Evolutionary conservation across 495 filamentous ascomycete species (phyloP).

Genomic region (Penicillium psychrofluorescens): DNA sequence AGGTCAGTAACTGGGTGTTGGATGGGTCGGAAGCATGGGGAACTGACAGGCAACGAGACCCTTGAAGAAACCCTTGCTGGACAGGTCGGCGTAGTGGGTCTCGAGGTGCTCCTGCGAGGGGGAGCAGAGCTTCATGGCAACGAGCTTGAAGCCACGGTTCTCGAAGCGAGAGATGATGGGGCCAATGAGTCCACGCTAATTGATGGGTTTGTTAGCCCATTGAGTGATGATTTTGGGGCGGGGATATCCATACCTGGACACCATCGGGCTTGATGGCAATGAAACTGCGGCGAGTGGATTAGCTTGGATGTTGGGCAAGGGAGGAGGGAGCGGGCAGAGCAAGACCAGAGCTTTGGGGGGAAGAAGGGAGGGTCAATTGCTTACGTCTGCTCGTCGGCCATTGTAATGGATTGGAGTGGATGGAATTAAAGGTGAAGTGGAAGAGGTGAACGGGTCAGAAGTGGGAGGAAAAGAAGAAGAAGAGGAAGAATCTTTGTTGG

Average conservation of each 20-base stretch:
- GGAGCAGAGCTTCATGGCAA: constrained; percentile 86
- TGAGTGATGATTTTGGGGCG: constrained; percentile 11
- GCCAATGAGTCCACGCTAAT: constrained; percentile 88
- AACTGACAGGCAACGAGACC: constrained; percentile 78
- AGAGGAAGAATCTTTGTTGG: constrained; percentile 28
- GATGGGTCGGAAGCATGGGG: not conserved
- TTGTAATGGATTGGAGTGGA: constrained; percentile 48
- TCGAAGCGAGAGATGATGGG: constrained; percentile 97
- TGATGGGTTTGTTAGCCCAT: constrained; percentile 3
- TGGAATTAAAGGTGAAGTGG: too few species aligned
- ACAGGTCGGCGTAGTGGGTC: constrained; percentile 92
- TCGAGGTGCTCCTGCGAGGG: constrained; percentile 91
- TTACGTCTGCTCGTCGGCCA: constrained; percentile 93
- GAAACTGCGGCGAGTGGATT: constrained; percentile 60
- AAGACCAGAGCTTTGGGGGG: constrained; percentile 7
- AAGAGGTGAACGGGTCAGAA: too few species aligned
- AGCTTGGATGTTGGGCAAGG: constrained; percentile 35
- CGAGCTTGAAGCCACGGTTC: constrained; percentile 95
- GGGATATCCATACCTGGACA: constrained; percentile 70
- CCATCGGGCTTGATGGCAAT: constrained; percentile 99
- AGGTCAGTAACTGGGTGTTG: not conserved
- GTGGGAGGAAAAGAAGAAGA: constrained; percentile 23
- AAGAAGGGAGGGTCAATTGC: constrained; percentile 24
- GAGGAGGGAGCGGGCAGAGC: constrained; percentile 9
- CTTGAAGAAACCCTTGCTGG: constrained; percentile 91